These are phyloP conservation scores for Phytophthora tentaculata DNA, from an alignment of 352 stramenopile genomes.

Conservation along the genomic window DNA sequence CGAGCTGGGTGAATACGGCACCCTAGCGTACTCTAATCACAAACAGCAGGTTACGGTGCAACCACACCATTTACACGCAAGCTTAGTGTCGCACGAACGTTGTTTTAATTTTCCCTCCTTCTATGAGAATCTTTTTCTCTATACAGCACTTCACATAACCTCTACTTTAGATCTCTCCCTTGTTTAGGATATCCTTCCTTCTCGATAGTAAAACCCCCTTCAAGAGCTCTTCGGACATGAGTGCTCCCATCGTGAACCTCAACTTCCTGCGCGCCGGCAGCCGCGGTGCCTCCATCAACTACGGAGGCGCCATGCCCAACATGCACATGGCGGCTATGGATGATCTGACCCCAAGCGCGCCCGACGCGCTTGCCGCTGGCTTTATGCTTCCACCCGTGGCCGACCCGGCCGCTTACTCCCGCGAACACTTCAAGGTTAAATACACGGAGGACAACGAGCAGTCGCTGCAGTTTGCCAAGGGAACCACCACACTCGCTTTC, in stretches of 20 bases:
- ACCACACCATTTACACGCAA: background rate
- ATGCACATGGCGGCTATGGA: conserved; percentile 54
- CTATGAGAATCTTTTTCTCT: background rate
- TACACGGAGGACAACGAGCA: conserved; percentile 97
- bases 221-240: conserved; percentile 21
- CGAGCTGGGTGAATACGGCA: background rate
- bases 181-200: conserved; percentile 16
- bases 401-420: conserved; percentile 95
- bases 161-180: conserved; percentile 3
- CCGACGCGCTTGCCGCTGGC: conserved; percentile 49
- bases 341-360: conserved; percentile 37
- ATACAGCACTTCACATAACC: conserved; percentile 9
- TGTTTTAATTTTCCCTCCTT: background rate
- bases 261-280: conserved; percentile 76
- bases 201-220: conserved; percentile 3
- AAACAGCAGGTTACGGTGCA: too few species aligned
- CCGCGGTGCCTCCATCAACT: conserved; percentile 65
- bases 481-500: conserved; percentile 99
- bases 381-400: conserved; percentile 79
- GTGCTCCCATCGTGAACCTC: conserved; percentile 60
- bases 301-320: conserved; percentile 81
- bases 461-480: conserved; percentile 98
- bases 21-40: too few species aligned
- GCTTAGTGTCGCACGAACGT: conserved; percentile 1
- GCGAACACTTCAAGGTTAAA: conserved; percentile 96